Percentiles rank a stretch among this genome's conserved stretches.
Evolutionary conservation across 2,329 filamentous ascomycete genomes (phyloP).

Genomic region (Camptophora hylomeconis): DNA sequence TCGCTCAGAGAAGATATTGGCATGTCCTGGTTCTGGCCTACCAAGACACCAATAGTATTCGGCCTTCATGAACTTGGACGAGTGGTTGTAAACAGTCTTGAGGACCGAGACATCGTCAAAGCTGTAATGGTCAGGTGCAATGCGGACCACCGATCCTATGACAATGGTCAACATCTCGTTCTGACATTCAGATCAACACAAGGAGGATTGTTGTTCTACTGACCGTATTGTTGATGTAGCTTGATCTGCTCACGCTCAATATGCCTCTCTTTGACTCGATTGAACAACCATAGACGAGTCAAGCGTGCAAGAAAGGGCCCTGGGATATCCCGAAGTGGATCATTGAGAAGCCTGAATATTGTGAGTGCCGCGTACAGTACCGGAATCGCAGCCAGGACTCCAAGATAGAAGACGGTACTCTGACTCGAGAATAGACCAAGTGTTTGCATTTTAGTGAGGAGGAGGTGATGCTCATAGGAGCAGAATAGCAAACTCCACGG

Average conservation of each 20-base stretch:
- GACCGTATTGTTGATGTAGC: conserved; percentile 24
- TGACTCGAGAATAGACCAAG: no score
- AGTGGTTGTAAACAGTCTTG: conserved; percentile 25
- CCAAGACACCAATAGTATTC: conserved; percentile 1
- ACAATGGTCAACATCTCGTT: no score
- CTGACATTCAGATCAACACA: no score
- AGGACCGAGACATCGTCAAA: conserved; percentile 26
- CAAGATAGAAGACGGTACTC: no score
- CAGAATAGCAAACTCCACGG: no score
- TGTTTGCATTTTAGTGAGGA: no score
- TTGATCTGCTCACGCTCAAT: conserved; percentile 21
- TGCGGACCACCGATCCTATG: conserved; percentile 30
- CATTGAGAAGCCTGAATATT: conserved; percentile 16
- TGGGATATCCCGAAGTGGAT: conserved; percentile 28
- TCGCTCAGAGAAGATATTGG: conserved; percentile 22
- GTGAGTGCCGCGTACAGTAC: no score
- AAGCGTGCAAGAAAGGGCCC: conserved; percentile 19
- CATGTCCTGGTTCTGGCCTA: neutral
- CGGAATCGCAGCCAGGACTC: no score
- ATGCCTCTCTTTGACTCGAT: conserved; percentile 16
- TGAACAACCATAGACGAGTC: conserved; percentile 27
- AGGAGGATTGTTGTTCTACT: no score
- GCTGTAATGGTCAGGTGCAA: conserved; percentile 28
- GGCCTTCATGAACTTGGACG: conserved; percentile 17
- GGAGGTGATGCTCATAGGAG: no score